phyloP scores from a whole-genome alignment of 2,329 filamentous ascomycete genomes.

The Blastomyces gilchristii region DNA sequence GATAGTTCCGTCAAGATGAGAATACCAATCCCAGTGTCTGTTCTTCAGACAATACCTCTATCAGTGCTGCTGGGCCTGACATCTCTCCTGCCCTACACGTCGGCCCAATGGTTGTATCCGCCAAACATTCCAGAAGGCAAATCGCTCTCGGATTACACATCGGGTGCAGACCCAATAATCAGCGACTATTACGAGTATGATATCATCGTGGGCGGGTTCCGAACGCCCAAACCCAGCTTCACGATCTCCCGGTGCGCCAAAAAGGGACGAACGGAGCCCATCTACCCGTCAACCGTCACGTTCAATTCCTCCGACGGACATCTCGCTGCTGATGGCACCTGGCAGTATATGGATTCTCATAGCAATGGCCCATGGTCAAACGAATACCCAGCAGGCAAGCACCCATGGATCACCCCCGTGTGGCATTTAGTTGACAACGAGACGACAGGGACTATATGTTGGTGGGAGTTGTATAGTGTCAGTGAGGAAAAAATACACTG shows the following conservation, averaged over 20 bases:
- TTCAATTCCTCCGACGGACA: constrained; percentile 4
- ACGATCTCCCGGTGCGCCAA: constrained; percentile 2
- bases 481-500: neutral
- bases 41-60: neutral
- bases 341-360: constrained; percentile 3
- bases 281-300: constrained; percentile 3
- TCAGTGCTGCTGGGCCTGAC: neutral
- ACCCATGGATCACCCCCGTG: constrained; percentile 1
- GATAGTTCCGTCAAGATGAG: neutral
- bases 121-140: neutral
- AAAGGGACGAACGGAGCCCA: constrained; percentile 5
- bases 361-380: neutral
- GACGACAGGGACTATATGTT: constrained; percentile 3
- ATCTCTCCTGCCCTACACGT: neutral
- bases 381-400: neutral
- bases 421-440: neutral
- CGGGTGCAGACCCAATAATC: neutral
- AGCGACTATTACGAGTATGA: constrained; percentile 3
- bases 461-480: constrained; percentile 5
- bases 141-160: constrained; percentile 6
- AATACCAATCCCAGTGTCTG: neutral
- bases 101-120: constrained; percentile 3
- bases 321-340: constrained; percentile 5
- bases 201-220: constrained; percentile 4
- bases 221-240: constrained; percentile 4